These are phyloP conservation scores for Rosa hybrid DNA, from an alignment of 331 rosid genomes.

Conservation along the genomic window DNA sequence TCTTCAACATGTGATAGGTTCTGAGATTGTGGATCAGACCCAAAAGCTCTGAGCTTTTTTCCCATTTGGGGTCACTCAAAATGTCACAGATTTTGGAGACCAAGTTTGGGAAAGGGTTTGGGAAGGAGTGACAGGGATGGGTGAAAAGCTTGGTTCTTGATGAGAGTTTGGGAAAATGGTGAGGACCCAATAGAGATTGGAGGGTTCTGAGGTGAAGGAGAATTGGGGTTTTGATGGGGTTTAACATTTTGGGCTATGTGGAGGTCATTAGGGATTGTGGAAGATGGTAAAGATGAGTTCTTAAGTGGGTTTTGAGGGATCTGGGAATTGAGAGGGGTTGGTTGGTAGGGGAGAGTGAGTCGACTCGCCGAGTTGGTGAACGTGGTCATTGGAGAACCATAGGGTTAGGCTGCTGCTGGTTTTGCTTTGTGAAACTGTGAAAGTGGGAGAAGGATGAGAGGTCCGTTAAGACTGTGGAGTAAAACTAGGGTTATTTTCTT, in stretches of 20 bases:
- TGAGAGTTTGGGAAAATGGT: constrained; percentile 22
- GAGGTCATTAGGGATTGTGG: constrained; percentile 12
- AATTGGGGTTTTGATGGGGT: constrained; percentile 34
- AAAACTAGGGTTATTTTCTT: neutral
- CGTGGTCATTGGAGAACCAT: constrained; percentile 33
- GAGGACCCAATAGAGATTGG: constrained; percentile 26
- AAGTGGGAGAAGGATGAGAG: neutral
- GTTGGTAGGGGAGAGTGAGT: constrained; percentile 12
- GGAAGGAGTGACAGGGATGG: neutral
- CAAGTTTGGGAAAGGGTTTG: constrained; percentile 20
- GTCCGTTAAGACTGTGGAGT: neutral
- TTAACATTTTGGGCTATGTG: constrained; percentile 31
- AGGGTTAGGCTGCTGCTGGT: neutral
- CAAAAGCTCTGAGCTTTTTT: constrained; percentile 30
- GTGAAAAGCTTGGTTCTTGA: constrained; percentile 23
- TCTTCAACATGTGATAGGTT: constrained; percentile 28
- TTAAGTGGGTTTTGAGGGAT: constrained; percentile 15
- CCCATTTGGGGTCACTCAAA: constrained; percentile 37
- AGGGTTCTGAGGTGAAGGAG: constrained; percentile 14
- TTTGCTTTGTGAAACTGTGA: neutral
- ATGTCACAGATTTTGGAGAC: constrained; percentile 33
- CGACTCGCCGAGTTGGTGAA: constrained; percentile 21
- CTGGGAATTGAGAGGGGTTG: constrained; percentile 8
- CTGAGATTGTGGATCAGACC: constrained; percentile 27
- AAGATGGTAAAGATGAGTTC: constrained; percentile 5